Evolutionary conservation across 371 early-diverging fungal species (phyloP), one percentile per base, ranked within the genome.

Genomic region (Catenaria anguillulae): DNA sequence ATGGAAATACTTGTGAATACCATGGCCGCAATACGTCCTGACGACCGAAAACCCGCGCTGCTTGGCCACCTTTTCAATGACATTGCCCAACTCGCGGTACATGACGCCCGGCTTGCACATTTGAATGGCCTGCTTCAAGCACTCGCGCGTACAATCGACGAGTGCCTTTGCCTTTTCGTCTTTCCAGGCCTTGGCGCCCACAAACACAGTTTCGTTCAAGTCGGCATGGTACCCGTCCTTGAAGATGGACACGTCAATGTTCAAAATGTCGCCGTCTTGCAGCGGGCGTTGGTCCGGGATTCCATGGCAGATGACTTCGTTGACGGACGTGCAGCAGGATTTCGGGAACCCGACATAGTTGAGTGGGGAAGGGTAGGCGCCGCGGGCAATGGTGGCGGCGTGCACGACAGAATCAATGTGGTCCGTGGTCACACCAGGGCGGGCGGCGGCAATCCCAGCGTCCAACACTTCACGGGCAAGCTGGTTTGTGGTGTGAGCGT

Each of bases 11-110:
- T 74, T 79, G 64, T 89, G 79, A 52, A 95, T 85, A 33, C 97
- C 97, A 63, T 97, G 97, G 2, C 94, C 96, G 68, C 87, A 87
- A 68, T 89, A 95, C 4, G 87, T 79, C 63, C 88, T 82, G n/a
- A 93, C 93, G 26, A 95, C 94, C 4, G 88, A 86, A 68, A 89
- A 89, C 4, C 92, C 91, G 35, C 86, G 78, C 24, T 74, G 74
- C 35, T 76, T 79, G 6, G 95, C 96, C 65, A 85, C 80, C 48
- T 85, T 82, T 68, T 91, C 87, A 65, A 97, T 95, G 31, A 85
- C 77, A 56, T 85, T 84, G 33, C 96, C 96, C 48, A 97, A 72
- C 64, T 93, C 92, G 64, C 93, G 83, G 71, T 93, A 97, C 43
- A 85, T 75, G 17, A 80, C 75, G 40, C 95, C 95, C 3, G 98